phyloP scores from a whole-genome alignment of 2,329 filamentous ascomycete genomes.

The Pseudogymnoascus sp. region DNA sequence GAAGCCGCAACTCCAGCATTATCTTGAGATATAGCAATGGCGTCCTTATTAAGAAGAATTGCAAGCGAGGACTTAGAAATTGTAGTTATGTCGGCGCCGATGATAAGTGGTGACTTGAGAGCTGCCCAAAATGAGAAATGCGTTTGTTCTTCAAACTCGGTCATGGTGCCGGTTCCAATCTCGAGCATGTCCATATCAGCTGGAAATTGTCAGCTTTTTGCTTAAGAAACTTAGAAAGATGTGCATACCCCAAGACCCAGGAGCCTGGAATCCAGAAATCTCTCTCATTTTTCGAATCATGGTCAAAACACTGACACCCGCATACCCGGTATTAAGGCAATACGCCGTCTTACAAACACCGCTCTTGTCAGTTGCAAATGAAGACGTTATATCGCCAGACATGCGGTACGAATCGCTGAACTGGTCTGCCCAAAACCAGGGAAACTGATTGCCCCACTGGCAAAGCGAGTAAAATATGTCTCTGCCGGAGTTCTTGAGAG shows the following conservation, averaged over 20 bases:
- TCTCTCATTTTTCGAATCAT: slow-evolving; percentile 34
- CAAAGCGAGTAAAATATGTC: slow-evolving; percentile 20
- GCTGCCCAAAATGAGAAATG: slow-evolving; percentile 43
- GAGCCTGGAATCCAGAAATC: slow-evolving; percentile 29
- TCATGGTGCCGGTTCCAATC: slow-evolving; percentile 29
- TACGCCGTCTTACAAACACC: slow-evolving; percentile 30
- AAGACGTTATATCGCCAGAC: slow-evolving; percentile 25
- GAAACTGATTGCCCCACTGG: slow-evolving; percentile 20
- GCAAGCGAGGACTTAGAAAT: slow-evolving; percentile 27
- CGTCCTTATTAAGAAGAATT: slow-evolving; percentile 32
- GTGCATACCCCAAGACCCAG: slow-evolving; percentile 26
- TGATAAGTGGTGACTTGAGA: slow-evolving; percentile 40
- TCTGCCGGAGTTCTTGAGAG: slow-evolving; percentile 14
- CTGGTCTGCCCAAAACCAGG: slow-evolving; percentile 19
- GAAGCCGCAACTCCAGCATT: slow-evolving; percentile 26
- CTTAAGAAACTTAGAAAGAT: not conserved
- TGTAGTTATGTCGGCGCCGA: slow-evolving; percentile 34
- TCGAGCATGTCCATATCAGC: slow-evolving; percentile 29
- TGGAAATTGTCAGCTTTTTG: not conserved
- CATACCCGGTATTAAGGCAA: slow-evolving; percentile 33
- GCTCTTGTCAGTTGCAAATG: slow-evolving; percentile 22
- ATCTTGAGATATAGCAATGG: slow-evolving; percentile 37
- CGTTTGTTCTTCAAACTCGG: slow-evolving; percentile 36
- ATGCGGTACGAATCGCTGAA: slow-evolving; percentile 27
- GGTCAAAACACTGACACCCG: slow-evolving; percentile 29